Evolutionary conservation across 768 basidiomycete species (phyloP), one percentile per base, ranked within the genome.

Genomic region (Porpolomopsis calyptriformis): DNA sequence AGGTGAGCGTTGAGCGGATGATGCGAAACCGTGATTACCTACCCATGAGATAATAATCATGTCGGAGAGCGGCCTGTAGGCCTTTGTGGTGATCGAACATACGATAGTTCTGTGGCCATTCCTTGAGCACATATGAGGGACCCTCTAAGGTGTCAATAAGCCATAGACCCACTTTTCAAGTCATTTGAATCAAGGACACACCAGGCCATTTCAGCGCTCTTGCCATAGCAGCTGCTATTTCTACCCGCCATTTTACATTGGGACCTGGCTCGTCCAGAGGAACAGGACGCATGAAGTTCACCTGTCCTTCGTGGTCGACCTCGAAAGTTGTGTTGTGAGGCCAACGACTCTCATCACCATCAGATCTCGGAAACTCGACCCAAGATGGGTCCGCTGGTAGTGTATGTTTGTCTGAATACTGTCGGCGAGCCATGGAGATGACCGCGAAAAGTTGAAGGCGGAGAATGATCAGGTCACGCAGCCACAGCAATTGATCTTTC

Each of bases 21-120:
- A 35, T 29, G 27, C 23, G 2, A 46, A 12, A 37, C n/a, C 26
- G 25, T 36, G 7, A 38, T 16, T 22, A 14, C 55, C 16, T 48
- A 88, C 88, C 88, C 48, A 73, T 77, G 20, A 91, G 73, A 65
- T 92, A 92, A 12, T 80, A 64, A 58, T 92, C 89, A 49, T 82
- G 80, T 48, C 89, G 69, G 18, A 82, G 76, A 31, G 61, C 61
- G 9, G 46, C 54, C 29, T 56, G 64, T 5, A 67, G 64, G 0
- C 87, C 83, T 57, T 87, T 87, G 49, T 82, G 68, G 51, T 91
- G 88, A 56, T 85, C 79, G 54, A 66, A 88, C 62, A 90, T 67
- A 19, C 69, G 66, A 64, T 92, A 91, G 14, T 75, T 74, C 14
- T 64, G 59, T 0, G 88, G 88, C 68, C 80, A 88, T 43, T 61